Conservation (phyloP, 805 yeast species). For the Candida saitoana region DNA sequence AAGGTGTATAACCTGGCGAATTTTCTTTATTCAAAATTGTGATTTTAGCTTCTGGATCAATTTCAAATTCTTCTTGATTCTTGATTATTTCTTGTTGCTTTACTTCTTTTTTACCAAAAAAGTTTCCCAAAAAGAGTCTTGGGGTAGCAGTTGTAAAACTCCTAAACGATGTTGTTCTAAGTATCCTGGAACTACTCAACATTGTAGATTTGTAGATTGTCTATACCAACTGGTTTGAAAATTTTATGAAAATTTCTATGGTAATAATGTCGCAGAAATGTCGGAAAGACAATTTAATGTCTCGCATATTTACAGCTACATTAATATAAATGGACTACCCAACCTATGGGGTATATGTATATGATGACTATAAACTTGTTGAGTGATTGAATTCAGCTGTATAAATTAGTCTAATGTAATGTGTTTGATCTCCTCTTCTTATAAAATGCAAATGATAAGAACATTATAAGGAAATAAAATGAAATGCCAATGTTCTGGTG, state of each 20-base stretch:
- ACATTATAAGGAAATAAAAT: slow-evolving; percentile 14
- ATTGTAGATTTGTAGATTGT: neutral
- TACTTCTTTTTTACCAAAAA: slow-evolving; percentile 31
- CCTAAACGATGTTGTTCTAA: slow-evolving; percentile 6
- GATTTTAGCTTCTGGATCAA: slow-evolving; percentile 28
- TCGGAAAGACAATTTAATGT: no score
- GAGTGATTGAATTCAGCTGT: no score
- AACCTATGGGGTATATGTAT: no score
- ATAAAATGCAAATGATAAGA: slow-evolving; percentile 16
- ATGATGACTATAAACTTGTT: neutral
- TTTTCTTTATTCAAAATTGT: slow-evolving; percentile 33
- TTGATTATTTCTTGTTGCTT: slow-evolving; percentile 32
- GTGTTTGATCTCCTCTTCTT: slow-evolving; percentile 8
- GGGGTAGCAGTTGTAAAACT: slow-evolving; percentile 10
- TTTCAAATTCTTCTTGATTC: slow-evolving; percentile 36
- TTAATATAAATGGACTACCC: no score
- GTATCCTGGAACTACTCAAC: slow-evolving; percentile 2
- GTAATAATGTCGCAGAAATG: slow-evolving; percentile 4
- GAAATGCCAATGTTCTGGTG: slow-evolving; percentile 17
- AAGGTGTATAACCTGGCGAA: slow-evolving; percentile 27
- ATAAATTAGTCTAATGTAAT: neutral
- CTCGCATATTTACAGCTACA: no score
- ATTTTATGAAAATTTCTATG: slow-evolving; percentile 1
- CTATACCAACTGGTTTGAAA: neutral
- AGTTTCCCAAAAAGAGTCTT: slow-evolving; percentile 25